phyloP scores from a whole-genome alignment of 1,284 basidiomycete genomes.

The Ceratobasidium sp. region DNA sequence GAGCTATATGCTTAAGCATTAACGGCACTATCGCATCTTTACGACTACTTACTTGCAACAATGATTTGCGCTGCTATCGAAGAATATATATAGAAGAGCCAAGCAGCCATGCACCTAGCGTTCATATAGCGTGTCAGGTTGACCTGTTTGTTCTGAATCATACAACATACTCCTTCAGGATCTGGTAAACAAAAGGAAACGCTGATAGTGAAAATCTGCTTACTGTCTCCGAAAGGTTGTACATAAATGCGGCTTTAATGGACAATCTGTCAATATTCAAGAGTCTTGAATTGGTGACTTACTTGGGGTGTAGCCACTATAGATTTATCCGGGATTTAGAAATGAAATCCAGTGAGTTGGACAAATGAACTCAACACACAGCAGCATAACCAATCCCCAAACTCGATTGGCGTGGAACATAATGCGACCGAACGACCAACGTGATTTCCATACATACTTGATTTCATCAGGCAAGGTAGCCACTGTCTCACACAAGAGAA shows the following conservation, averaged over 20 bases:
- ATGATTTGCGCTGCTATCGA: slow-evolving; percentile 23
- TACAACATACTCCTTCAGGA: no score
- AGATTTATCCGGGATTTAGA: neutral
- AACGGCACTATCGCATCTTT: neutral
- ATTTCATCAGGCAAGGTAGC: slow-evolving; percentile 5
- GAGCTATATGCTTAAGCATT: neutral
- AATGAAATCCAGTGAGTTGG: no score
- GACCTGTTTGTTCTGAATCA: no score
- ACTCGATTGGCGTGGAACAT: slow-evolving; percentile 36
- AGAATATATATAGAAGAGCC: slow-evolving; percentile 31
- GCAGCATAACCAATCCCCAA: slow-evolving; percentile 18
- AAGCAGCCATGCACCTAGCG: slow-evolving; percentile 16
- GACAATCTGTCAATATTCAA: no score
- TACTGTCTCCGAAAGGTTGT: slow-evolving; percentile 20
- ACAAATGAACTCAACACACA: neutral
- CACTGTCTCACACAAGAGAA: slow-evolving; percentile 10
- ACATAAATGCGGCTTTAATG: slow-evolving; percentile 12
- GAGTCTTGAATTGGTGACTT: no score
- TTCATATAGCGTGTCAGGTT: neutral
- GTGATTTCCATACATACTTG: slow-evolving; percentile 15
- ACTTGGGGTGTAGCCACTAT: slow-evolving; percentile 17
- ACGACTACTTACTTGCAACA: slow-evolving; percentile 13
- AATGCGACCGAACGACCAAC: slow-evolving; percentile 29
- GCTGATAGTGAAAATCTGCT: neutral
- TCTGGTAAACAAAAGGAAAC: no score